Percentiles rank a stretch among this genome's conserved stretches.
Conservation (phyloP, 352 stramenopile species). For the Globisporangium spiculum region DNA sequence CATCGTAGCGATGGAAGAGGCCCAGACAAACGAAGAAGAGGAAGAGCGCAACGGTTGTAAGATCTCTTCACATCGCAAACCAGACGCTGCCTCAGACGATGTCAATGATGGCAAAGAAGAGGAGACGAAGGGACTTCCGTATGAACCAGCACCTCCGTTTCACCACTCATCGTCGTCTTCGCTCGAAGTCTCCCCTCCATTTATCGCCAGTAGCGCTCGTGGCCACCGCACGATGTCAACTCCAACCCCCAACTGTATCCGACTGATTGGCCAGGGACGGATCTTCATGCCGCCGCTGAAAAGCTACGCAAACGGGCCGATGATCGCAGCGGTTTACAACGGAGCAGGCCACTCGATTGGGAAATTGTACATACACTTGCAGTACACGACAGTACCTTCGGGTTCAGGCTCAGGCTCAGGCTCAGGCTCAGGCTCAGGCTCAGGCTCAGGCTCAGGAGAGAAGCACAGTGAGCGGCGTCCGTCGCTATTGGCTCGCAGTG, state of each 20-base stretch:
- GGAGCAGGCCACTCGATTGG: conserved; percentile 21
- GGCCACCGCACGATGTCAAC: neutral
- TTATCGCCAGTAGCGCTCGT: neutral
- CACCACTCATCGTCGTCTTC: neutral
- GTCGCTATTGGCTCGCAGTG: conserved; percentile 11
- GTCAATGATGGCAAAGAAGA: conserved; percentile 3
- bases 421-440: neutral
- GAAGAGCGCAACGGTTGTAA: conserved; percentile 8
- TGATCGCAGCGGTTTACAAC: conserved; percentile 23
- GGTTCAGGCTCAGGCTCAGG: neutral
- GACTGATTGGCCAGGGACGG: conserved; percentile 30
- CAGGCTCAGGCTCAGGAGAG: neutral
- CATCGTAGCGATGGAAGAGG: neutral
- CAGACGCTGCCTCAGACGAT: conserved; percentile 18
- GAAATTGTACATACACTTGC: conserved; percentile 20
- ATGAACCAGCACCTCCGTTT: neutral
- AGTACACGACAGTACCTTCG: conserved; percentile 9
- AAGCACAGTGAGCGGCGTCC: conserved; percentile 2
- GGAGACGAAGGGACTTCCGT: conserved; percentile 7
- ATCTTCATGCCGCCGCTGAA: conserved; percentile 26
- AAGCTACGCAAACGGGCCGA: conserved; percentile 11
- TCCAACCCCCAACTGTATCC: conserved; percentile 13
- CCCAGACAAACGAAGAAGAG: neutral
- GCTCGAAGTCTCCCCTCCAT: neutral
- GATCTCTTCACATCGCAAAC: conserved; percentile 13